Evolutionary conservation across 2,329 filamentous ascomycete species (phyloP).

Genomic region (Stachybotrys elegans): DNA sequence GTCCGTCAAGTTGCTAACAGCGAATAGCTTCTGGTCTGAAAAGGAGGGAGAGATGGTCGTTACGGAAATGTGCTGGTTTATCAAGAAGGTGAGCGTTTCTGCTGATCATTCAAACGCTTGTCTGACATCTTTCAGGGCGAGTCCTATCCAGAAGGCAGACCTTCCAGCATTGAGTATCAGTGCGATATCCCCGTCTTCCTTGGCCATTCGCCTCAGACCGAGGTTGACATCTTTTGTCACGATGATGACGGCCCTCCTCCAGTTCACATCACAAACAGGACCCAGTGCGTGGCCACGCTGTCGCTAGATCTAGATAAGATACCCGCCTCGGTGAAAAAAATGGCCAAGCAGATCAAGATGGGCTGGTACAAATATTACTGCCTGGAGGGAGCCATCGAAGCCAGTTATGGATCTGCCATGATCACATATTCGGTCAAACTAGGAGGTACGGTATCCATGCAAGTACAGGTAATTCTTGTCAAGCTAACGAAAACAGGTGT

Average conservation of each 20-base stretch:
- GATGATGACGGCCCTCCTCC: conserved; percentile 25
- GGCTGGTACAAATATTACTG: conserved; percentile 32
- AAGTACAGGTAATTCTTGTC: background rate
- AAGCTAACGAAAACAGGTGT: conserved; percentile 18
- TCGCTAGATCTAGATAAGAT: conserved; percentile 30
- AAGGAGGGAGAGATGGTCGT: conserved; percentile 31
- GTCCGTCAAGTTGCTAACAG: conserved; percentile 9
- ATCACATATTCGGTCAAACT: conserved; percentile 32
- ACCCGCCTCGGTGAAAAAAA: conserved; percentile 22
- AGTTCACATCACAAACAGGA: conserved; percentile 22
- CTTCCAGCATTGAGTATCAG: conserved; percentile 30
- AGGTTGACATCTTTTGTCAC: conserved; percentile 32
- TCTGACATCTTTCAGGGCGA: conserved; percentile 20
- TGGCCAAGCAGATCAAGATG: conserved; percentile 25
- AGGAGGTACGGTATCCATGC: conserved; percentile 21
- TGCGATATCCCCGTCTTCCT: conserved; percentile 30
- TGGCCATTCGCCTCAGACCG: conserved; percentile 28
- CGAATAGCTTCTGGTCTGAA: conserved; percentile 29
- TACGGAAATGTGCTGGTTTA: conserved; percentile 34
- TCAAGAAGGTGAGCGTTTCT: conserved; percentile 25
- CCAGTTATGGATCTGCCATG: conserved; percentile 31
- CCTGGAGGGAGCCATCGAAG: conserved; percentile 29
- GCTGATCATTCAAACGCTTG: background rate
- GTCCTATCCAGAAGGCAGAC: conserved; percentile 30
- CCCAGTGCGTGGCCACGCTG: conserved; percentile 26